Conservation (phyloP, 352 stramenopile species). For the Pythium coloratum region DNA sequence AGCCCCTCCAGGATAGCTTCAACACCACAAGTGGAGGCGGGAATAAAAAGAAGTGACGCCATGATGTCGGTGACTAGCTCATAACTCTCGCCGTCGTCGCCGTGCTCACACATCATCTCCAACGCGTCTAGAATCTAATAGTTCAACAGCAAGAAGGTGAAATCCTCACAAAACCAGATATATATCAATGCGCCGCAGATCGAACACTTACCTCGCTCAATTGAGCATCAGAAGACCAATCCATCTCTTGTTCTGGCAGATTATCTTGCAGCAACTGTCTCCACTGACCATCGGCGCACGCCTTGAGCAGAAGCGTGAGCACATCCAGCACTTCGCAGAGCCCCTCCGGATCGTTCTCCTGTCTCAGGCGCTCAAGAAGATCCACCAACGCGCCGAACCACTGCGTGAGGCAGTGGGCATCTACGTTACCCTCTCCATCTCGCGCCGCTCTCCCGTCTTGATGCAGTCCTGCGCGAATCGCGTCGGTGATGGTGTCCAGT, state of each 20-base stretch:
- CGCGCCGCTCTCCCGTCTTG: background rate
- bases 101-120: background rate
- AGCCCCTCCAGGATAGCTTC: background rate
- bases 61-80: background rate
- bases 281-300: constrained; percentile 12
- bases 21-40: background rate
- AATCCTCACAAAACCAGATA: background rate
- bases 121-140: background rate
- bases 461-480: constrained; percentile 2
- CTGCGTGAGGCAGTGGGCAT: background rate
- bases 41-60: constrained; percentile 1
- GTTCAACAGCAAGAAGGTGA: background rate
- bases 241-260: background rate
- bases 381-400: constrained; percentile 12
- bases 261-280: background rate
- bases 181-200: background rate
- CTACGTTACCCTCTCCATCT: background rate
- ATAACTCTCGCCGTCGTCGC: background rate
- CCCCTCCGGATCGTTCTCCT: constrained; percentile 8
- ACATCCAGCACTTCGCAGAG: constrained; percentile 20
- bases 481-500: constrained; percentile 15
- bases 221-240: background rate
- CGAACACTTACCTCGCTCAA: background rate
- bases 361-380: constrained; percentile 1
- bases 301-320: constrained; percentile 7